A percentile compares a stretch with the other conserved stretches of the same genome.
Conservation (phyloP, 2,329 filamentous ascomycete species). For the Calonectria pseudoreteaudii region DNA sequence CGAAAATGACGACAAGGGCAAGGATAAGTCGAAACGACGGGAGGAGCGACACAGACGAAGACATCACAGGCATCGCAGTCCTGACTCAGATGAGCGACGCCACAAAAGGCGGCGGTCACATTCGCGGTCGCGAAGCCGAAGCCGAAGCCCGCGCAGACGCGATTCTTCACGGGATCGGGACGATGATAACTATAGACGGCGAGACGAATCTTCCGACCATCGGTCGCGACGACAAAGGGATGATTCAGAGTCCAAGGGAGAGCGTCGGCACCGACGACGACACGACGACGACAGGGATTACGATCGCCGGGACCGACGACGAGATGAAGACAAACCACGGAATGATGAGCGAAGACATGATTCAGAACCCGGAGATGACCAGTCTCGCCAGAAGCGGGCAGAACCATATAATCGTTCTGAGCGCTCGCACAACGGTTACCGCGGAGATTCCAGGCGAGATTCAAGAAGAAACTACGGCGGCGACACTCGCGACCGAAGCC, state of each 20-base stretch:
- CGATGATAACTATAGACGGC: constrained; percentile 39
- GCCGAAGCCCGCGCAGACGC: constrained; percentile 52
- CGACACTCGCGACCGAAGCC: constrained; percentile 39
- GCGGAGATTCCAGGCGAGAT: constrained; percentile 23
- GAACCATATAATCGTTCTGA: constrained; percentile 17
- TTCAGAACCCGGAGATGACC: constrained; percentile 43
- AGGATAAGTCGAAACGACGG: constrained; percentile 48
- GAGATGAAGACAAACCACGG: constrained; percentile 33
- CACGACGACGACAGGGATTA: constrained; percentile 32
- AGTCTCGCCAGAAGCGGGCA: constrained; percentile 45
- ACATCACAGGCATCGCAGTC: constrained; percentile 58
- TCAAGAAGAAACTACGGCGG: constrained; percentile 30
- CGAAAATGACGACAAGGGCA: constrained; percentile 61
- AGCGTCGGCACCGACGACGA: constrained; percentile 29
- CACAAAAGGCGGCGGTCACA: constrained; percentile 58
- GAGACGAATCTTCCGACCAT: constrained; percentile 41
- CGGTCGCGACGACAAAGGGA: constrained; percentile 34
- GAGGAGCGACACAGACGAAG: constrained; percentile 55
- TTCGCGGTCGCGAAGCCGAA: constrained; percentile 51
- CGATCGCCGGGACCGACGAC: constrained; percentile 24
- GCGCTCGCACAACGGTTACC: constrained; percentile 16
- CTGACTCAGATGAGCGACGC: constrained; percentile 52
- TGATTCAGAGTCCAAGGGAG: constrained; percentile 35
- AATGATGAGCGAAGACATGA: constrained; percentile 47
- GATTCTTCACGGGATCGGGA: constrained; percentile 48